Conservation (phyloP, 177 flowering plant species). For the Telopea speciosissima region DNA sequence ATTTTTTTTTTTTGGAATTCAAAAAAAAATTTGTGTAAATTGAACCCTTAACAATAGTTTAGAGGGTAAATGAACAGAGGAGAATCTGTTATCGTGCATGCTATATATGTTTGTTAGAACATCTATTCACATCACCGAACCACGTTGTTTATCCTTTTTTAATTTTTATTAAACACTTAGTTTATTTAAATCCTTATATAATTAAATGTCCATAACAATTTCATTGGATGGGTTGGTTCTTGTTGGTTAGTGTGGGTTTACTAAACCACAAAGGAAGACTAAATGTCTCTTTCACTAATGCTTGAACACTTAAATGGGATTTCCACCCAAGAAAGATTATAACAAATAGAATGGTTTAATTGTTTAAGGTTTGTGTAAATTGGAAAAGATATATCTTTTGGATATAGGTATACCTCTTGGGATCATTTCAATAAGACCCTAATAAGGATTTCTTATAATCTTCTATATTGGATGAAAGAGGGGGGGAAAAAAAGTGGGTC, state of each 20-base stretch:
- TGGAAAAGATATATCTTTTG: not conserved
- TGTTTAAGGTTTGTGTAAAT: not conserved
- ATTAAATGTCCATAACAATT: not conserved
- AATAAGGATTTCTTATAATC: too few relatives aligned
- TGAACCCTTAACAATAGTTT: too few relatives aligned
- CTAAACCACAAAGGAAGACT: not conserved
- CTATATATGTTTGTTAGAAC: constrained; percentile 15
- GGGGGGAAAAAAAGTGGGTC: too few relatives aligned
- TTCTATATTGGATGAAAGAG: too few relatives aligned
- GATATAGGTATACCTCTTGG: not conserved
- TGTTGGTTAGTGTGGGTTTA: not conserved
- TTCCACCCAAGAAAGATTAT: not conserved
- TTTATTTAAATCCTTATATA: too few relatives aligned
- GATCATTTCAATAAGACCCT: too few relatives aligned
- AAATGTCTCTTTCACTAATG: not conserved
- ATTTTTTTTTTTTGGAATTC: too few relatives aligned
- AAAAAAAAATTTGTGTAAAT: too few relatives aligned
- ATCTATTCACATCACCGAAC: constrained; percentile 7
- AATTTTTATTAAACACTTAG: not conserved
- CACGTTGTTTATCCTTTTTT: not conserved
- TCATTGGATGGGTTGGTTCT: not conserved
- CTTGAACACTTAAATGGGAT: not conserved
- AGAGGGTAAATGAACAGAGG: not conserved
- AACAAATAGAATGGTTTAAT: not conserved
- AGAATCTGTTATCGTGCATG: constrained; percentile 14